A percentile compares a stretch with the other conserved stretches of the same genome.
Conservation (phyloP, 768 basidiomycete species). For the Tulasnella sp. region DNA sequence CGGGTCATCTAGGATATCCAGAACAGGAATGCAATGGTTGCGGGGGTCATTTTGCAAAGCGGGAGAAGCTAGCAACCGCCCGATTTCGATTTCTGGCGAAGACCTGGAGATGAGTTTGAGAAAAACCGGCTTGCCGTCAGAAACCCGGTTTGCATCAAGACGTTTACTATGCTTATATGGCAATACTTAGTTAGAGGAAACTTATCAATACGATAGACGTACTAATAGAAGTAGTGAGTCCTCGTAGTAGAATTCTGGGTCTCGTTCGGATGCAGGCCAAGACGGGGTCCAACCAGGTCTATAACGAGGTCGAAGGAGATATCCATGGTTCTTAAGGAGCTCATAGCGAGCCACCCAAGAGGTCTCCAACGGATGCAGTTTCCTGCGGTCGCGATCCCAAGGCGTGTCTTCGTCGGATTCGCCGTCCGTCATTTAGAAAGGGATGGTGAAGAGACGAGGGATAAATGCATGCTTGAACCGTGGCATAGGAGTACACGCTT, state of each 20-base stretch:
- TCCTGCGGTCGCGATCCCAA: background rate
- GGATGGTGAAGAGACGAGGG: too few relatives aligned
- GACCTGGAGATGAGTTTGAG: background rate
- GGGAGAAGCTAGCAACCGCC: constrained; percentile 1
- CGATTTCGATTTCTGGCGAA: constrained; percentile 10
- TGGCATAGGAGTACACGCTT: background rate
- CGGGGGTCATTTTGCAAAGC: background rate
- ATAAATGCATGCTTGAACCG: too few relatives aligned
- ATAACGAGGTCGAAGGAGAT: constrained; percentile 14
- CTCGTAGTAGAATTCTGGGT: background rate
- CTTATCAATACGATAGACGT: background rate
- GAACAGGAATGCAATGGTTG: constrained; percentile 11
- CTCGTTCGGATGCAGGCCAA: background rate
- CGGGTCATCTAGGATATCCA: constrained; percentile 15
- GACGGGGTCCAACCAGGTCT: constrained; percentile 4
- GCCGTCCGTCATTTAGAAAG: background rate
- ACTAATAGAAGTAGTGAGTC: background rate
- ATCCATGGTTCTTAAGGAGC: constrained; percentile 2
- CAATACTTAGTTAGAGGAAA: background rate
- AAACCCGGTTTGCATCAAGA: constrained; percentile 12
- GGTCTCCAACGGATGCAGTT: background rate
- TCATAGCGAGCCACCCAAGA: constrained; percentile 4
- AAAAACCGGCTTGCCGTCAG: background rate
- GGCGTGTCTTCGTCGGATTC: background rate
- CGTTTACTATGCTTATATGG: background rate